Evolutionary conservation across 2,329 filamentous ascomycete species (phyloP), one percentile per base, ranked within the genome.

Genomic region (Aspergillus hortae): DNA sequence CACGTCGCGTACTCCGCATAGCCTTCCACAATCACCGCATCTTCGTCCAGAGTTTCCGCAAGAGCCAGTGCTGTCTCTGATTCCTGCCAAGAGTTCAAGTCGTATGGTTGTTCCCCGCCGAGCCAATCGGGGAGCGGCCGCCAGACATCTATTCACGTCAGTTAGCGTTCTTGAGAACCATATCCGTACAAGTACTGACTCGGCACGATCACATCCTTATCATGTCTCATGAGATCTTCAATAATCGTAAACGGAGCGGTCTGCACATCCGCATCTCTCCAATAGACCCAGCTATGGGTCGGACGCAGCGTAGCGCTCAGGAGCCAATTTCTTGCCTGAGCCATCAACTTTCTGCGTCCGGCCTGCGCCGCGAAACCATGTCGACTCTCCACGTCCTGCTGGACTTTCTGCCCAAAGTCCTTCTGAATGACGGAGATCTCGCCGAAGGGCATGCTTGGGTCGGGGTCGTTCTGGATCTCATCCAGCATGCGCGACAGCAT

Each of bases 1-100:
- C 94, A 99, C 1, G 94, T 99, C 17, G 94, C 94, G 70, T 99
- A 99, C 75, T 99, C 94, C 54, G 94, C 94, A 67, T 99, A 99
- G 15, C 94, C 94, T 73, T 99, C 94, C 4, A 99, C 94, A 73
- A 99, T 99, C 36, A 99, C 94, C 4, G 94, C 94, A 69, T 99
- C 94, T 70, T 99, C 94, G 60, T 99, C 94, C 4, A 99, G 80
- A 0, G 91, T 96, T 58, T 99, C 92, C 10, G 94, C 94, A 35
- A 99, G 80, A 7, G 90, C 90, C 48, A 99, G 79, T 0, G 94
- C 94, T 0, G 94, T 99, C 67, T 99, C 95, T 0, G 94, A 99
- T 73, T 99, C 94, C 72, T 99, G 94, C 94, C 94, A 99, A 14
- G 92, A 97, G 72, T 99, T 99, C 63, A 99, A 73, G 74, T 99